Percentiles rank a stretch among this genome's conserved stretches.
These are phyloP conservation scores for Choiromyces venosus DNA, from an alignment of 495 filamentous ascomycete species.

Conservation along the genomic window DNA sequence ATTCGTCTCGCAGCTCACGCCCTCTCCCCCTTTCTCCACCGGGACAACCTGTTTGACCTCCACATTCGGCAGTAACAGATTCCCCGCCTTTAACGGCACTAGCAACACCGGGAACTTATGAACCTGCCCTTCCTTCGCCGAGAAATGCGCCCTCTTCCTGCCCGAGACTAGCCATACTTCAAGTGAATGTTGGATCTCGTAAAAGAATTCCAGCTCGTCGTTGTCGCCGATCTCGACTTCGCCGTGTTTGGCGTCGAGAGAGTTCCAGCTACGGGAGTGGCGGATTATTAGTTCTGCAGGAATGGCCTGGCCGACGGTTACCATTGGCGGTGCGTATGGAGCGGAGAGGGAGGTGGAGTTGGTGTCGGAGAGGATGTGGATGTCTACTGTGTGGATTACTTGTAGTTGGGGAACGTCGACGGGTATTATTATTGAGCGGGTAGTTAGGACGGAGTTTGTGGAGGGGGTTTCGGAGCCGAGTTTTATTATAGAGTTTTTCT, in stretches of 20 bases:
- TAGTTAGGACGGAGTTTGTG: slow-evolving; percentile 3
- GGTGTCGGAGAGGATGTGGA: slow-evolving; percentile 50
- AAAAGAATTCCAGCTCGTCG: slow-evolving; percentile 66
- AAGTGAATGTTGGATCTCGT: slow-evolving; percentile 68
- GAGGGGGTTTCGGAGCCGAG: slow-evolving; percentile 7
- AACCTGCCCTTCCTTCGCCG: slow-evolving; percentile 50
- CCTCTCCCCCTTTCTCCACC: slow-evolving; percentile 31
- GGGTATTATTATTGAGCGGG: slow-evolving; percentile 57
- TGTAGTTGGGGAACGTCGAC: slow-evolving; percentile 83
- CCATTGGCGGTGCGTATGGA: slow-evolving; percentile 39
- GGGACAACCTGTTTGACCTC: slow-evolving; percentile 56
- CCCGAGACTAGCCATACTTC: slow-evolving; percentile 85
- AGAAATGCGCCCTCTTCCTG: slow-evolving; percentile 69
- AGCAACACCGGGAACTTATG: slow-evolving; percentile 59
- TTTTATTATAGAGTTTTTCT: slow-evolving; percentile 38
- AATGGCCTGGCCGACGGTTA: slow-evolving; percentile 43
- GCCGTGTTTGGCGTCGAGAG: slow-evolving; percentile 27
- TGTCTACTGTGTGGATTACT: slow-evolving; percentile 76
- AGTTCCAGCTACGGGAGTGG: slow-evolving; percentile 76
- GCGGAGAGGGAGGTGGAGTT: slow-evolving; percentile 40
- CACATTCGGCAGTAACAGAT: slow-evolving; percentile 66
- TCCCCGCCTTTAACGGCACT: slow-evolving; percentile 71
- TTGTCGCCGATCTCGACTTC: slow-evolving; percentile 25
- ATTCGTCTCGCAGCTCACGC: slow-evolving; percentile 63
- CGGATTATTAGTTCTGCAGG: slow-evolving; percentile 64